phyloP scores from a whole-genome alignment of 768 basidiomycete species.

The Suillus decipiens region DNA sequence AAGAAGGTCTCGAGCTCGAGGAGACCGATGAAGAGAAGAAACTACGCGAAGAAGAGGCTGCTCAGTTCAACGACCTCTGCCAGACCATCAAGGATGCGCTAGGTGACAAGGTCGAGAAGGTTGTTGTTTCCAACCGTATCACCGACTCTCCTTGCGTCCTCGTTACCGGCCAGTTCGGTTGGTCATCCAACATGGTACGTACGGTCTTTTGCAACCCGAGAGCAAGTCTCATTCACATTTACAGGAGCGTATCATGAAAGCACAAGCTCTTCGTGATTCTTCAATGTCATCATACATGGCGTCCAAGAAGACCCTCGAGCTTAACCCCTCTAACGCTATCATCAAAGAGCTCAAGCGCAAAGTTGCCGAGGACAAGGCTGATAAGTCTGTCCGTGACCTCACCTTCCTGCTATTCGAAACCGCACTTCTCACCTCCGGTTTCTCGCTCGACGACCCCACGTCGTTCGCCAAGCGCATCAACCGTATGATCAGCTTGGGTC shows the following conservation, averaged over 20 bases:
- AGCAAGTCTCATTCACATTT: constrained; percentile 10
- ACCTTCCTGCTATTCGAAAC: constrained; percentile 98
- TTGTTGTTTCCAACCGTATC: constrained; percentile 97
- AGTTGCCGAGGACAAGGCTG: constrained; percentile 95
- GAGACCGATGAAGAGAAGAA: constrained; percentile 99
- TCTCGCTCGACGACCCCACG: constrained; percentile 93
- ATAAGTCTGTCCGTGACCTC: constrained; percentile 97
- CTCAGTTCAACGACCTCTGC: constrained; percentile 87
- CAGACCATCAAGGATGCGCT: constrained; percentile 96
- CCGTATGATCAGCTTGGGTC: constrained; percentile 92
- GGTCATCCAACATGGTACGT: constrained; percentile 97
- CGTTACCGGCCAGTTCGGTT: constrained; percentile 98
- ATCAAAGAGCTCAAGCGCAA: constrained; percentile 95
- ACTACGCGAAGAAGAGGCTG: constrained; percentile 79
- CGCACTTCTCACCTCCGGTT: constrained; percentile 91
- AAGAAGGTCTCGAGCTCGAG: constrained; percentile 98
- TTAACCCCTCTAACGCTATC: constrained; percentile 91
- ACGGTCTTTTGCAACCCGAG: not conserved
- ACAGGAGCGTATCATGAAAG: constrained; percentile 97
- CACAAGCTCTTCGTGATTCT: constrained; percentile 93
- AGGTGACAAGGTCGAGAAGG: constrained; percentile 99
- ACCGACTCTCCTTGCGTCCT: constrained; percentile 95
- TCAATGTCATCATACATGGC: constrained; percentile 99
- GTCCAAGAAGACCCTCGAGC: constrained; percentile 96
- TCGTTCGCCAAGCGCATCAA: constrained; percentile 96